Conservation (phyloP, 73 alveolate genomes). For the Tetrahymena borealis region DNA sequence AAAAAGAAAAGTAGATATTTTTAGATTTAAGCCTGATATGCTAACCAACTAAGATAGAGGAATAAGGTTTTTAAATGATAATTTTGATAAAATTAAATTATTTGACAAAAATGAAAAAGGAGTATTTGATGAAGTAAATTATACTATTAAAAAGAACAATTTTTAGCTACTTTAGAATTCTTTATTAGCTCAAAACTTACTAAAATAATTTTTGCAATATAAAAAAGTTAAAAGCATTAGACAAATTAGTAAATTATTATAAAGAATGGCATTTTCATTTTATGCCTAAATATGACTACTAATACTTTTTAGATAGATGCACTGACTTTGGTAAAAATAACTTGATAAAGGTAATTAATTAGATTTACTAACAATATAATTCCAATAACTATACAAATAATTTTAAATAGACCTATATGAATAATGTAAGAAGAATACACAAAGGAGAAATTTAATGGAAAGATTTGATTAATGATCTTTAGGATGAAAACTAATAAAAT, state of each 20-base stretch:
- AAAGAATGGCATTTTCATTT: neutral
- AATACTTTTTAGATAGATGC: neutral
- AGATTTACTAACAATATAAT: neutral
- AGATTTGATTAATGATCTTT: neutral
- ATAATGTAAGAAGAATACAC: neutral
- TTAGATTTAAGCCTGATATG: neutral
- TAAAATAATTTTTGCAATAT: neutral
- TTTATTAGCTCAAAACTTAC: neutral
- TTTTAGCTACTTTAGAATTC: neutral
- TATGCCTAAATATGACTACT: neutral
- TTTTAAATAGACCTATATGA: neutral
- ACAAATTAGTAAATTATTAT: neutral
- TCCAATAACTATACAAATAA: neutral
- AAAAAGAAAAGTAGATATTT: neutral
- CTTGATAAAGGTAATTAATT: neutral
- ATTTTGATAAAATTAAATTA: neutral
- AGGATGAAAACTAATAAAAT: neutral
- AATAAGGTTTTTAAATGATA: neutral
- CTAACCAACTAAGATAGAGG: neutral
- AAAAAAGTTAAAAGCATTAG: neutral
- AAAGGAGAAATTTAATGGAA: neutral
- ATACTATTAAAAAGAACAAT: neutral
- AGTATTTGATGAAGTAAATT: neutral
- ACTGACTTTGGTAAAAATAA: neutral
- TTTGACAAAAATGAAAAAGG: neutral